Evolutionary conservation across 1,139 yeast species (phyloP).

Genomic region (Blastobotrys malaysiensis): DNA sequence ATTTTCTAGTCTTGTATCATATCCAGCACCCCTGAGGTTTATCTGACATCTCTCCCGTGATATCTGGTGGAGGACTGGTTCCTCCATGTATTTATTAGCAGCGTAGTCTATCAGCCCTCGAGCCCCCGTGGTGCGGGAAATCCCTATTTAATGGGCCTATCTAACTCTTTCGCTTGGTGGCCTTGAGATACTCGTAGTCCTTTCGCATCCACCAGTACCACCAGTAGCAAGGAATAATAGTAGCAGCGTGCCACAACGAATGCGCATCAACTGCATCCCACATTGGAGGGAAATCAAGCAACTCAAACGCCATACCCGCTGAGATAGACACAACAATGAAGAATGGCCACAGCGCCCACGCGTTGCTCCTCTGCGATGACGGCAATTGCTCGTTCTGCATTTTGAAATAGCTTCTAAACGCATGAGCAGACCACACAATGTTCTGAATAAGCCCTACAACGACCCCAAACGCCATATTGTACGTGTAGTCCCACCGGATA

Average conservation of each 20-base stretch:
- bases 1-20: slow-evolving; percentile 15
- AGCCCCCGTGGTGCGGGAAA: background rate
- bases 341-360: slow-evolving; percentile 49
- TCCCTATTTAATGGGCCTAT: background rate
- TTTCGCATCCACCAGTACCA: slow-evolving; percentile 37
- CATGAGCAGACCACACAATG: slow-evolving; percentile 41
- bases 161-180: slow-evolving; percentile 2
- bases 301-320: slow-evolving; percentile 77
- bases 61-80: too few relatives aligned
- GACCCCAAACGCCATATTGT: slow-evolving; percentile 90
- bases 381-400: background rate
- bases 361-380: background rate
- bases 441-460: slow-evolving; percentile 73
- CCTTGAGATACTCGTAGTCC: slow-evolving; percentile 25
- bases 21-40: background rate
- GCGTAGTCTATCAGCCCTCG: background rate
- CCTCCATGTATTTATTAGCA: too few relatives aligned
- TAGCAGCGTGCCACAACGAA: slow-evolving; percentile 74
- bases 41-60: too few relatives aligned
- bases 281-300: slow-evolving; percentile 79
- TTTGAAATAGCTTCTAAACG: slow-evolving; percentile 22
- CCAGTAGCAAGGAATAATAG: slow-evolving; percentile 35
- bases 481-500: slow-evolving; percentile 81
- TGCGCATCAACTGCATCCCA: slow-evolving; percentile 79
- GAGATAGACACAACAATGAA: slow-evolving; percentile 48